phyloP scores from a whole-genome alignment of 495 filamentous ascomycete genomes.

The Penicillium desertorum region DNA sequence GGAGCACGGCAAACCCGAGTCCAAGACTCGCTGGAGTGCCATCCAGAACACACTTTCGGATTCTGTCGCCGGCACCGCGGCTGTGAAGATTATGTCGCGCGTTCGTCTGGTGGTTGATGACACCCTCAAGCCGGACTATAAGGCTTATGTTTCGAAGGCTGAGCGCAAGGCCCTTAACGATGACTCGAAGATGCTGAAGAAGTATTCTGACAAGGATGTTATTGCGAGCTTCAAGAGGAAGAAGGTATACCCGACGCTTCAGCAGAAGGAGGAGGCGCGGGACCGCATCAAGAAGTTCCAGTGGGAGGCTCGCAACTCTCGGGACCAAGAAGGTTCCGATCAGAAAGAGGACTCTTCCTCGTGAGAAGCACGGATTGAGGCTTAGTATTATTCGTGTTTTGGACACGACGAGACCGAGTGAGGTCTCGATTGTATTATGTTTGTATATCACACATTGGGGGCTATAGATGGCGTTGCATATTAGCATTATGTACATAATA shows the following conservation, averaged over 20 bases:
- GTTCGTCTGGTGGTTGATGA: slow-evolving; percentile 34
- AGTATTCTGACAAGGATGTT: slow-evolving; percentile 32
- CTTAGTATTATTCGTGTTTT: not conserved
- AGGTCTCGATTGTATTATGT: slow-evolving; percentile 20
- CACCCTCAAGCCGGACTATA: slow-evolving; percentile 27
- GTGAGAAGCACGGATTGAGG: not conserved
- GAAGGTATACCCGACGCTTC: slow-evolving; percentile 25
- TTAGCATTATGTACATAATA: slow-evolving; percentile 19
- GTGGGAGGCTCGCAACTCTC: not conserved
- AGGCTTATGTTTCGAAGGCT: slow-evolving; percentile 27
- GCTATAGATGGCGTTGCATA: slow-evolving; percentile 13
- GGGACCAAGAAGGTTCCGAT: not conserved
- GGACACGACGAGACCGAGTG: not conserved
- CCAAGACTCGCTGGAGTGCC: slow-evolving; percentile 12
- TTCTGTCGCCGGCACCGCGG: slow-evolving; percentile 15
- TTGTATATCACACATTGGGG: slow-evolving; percentile 19
- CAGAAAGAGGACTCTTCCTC: not conserved
- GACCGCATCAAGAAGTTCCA: slow-evolving; percentile 13
- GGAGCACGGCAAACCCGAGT: slow-evolving; percentile 9
- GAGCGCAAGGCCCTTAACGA: slow-evolving; percentile 25
- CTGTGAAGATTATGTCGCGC: slow-evolving; percentile 29
- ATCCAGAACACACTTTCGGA: slow-evolving; percentile 5
- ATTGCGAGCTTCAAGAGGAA: slow-evolving; percentile 14
- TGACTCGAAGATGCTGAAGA: slow-evolving; percentile 31
- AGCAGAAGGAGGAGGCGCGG: slow-evolving; percentile 23